phyloP scores from a whole-genome alignment of 1,284 basidiomycete genomes.

The Trichosporon coremiiforme region DNA sequence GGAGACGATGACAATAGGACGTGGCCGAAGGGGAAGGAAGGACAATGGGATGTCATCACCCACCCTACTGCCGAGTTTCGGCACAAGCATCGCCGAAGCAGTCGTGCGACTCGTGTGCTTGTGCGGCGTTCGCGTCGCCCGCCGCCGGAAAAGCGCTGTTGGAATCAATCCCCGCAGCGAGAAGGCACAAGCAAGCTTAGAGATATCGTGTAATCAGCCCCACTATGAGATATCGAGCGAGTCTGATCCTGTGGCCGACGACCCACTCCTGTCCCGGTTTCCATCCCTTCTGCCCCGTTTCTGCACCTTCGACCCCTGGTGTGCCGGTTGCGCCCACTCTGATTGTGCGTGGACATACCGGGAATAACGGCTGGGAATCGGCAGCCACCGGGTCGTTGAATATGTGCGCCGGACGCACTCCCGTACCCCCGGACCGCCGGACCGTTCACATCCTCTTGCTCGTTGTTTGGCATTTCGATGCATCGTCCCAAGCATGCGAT shows the following conservation, averaged over 20 bases:
- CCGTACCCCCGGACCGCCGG: not conserved
- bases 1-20: not conserved
- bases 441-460: not conserved
- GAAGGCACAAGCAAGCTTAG: not conserved
- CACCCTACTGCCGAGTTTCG: not conserved
- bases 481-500: no score
- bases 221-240: slow-evolving; percentile 4
- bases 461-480: not conserved
- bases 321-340: slow-evolving; percentile 4
- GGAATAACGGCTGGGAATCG: not conserved
- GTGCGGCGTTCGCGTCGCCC: not conserved
- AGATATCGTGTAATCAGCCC: slow-evolving; percentile 11
- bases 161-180: not conserved
- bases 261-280: slow-evolving; percentile 4
- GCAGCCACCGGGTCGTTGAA: not conserved
- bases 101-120: not conserved
- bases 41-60: not conserved
- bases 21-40: not conserved
- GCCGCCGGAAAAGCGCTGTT: not conserved
- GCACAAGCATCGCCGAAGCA: not conserved
- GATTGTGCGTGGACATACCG: slow-evolving; percentile 3
- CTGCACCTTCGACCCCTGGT: not conserved
- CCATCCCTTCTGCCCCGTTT: slow-evolving; percentile 5
- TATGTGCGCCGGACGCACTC: not conserved
- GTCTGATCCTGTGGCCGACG: not conserved